Percentiles rank a stretch among this genome's conserved stretches.
These are phyloP conservation scores for Hura crepitans DNA, from an alignment of 441 rosid species.

Conservation along the genomic window DNA sequence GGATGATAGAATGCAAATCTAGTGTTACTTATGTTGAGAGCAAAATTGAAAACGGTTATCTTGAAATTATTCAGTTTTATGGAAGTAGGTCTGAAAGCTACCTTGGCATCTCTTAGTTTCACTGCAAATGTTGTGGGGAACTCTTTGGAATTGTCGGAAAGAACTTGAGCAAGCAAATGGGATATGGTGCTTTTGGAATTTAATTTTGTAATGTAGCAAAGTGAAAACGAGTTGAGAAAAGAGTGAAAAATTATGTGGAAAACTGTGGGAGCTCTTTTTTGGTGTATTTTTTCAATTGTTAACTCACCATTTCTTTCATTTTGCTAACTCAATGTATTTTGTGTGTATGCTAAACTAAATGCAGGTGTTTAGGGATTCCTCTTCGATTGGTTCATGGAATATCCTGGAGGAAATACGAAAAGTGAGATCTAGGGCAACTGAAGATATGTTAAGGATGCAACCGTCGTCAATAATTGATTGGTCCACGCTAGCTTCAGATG, in stretches of 20 bases:
- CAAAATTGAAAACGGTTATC: neutral
- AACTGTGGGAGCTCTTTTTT: neutral
- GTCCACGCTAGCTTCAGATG: constrained; percentile 39
- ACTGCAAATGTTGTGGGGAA: neutral
- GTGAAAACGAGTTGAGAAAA: neutral
- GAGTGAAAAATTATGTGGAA: neutral
- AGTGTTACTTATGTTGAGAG: neutral
- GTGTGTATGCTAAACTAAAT: constrained; percentile 31
- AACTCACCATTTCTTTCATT: constrained; percentile 1
- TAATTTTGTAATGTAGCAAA: neutral
- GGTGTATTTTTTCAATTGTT: neutral
- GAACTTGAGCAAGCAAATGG: constrained; percentile 7
- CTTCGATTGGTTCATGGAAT: constrained; percentile 64
- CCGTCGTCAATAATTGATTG: constrained; percentile 46
- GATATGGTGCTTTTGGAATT: neutral
- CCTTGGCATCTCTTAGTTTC: constrained; percentile 6
- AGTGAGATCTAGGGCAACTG: constrained; percentile 86
- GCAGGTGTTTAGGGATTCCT: constrained; percentile 53
- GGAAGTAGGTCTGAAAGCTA: neutral
- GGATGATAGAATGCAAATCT: constrained; percentile 1
- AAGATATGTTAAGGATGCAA: constrained; percentile 61
- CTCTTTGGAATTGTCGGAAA: constrained; percentile 2
- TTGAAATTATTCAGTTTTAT: neutral
- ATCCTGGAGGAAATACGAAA: constrained; percentile 78
- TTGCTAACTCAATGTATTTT: constrained; percentile 17